These are phyloP conservation scores for Tripterygium wilfordii DNA, from an alignment of 177 flowering plant species.

Conservation along the genomic window DNA sequence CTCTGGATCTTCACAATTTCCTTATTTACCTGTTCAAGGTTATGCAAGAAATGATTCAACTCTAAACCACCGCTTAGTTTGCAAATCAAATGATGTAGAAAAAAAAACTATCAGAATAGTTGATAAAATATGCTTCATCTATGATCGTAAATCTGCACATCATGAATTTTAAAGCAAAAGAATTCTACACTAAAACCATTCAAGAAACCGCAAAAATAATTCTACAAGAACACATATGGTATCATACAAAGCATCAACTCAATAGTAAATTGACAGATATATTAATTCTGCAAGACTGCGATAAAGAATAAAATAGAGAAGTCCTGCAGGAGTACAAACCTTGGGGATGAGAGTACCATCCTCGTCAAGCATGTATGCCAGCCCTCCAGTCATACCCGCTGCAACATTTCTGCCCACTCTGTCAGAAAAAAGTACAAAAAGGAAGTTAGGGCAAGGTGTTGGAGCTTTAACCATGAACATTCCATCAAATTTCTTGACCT, in stretches of 20 bases:
- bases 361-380: constrained; percentile 93
- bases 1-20: constrained; percentile 97
- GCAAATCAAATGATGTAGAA: too few relatives aligned
- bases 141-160: too few relatives aligned
- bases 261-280: too few relatives aligned
- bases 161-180: too few relatives aligned
- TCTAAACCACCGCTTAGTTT: too few relatives aligned
- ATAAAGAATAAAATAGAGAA: background rate
- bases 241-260: too few relatives aligned
- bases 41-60: background rate
- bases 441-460: too few relatives aligned
- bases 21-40: constrained; percentile 58
- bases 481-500: background rate
- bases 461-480: too few relatives aligned
- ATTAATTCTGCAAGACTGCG: constrained; percentile 1
- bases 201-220: too few relatives aligned
- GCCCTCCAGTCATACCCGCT: constrained; percentile 99
- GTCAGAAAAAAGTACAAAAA: constrained; percentile 14
- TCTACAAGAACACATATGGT: too few relatives aligned
- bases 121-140: too few relatives aligned
- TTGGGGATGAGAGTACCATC: constrained; percentile 89
- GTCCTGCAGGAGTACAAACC: constrained; percentile 34
- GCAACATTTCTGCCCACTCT: constrained; percentile 98
- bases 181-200: too few relatives aligned
- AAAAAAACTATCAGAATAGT: background rate